Evolutionary conservation across 306 rosid species (phyloP).

Genomic region (Echinosophora koreensis): DNA sequence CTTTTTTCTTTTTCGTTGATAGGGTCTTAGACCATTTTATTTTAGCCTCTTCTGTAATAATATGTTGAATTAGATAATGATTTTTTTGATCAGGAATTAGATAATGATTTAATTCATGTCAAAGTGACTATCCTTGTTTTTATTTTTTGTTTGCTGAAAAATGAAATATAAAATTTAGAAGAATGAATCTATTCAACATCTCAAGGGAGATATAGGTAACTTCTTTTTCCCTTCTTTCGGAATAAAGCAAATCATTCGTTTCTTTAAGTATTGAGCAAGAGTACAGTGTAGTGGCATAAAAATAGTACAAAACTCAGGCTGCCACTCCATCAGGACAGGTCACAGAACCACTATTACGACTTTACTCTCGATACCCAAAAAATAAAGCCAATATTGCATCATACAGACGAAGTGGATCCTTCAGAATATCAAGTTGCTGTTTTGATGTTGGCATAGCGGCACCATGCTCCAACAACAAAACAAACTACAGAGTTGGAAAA

Average conservation of each 20-base stretch:
- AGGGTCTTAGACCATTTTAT: background rate
- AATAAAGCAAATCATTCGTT: constrained; percentile 42
- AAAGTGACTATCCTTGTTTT: background rate
- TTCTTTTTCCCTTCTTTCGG: background rate
- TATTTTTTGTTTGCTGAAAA: background rate
- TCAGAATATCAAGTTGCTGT: background rate
- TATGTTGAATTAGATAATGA: background rate
- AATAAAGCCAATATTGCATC: background rate
- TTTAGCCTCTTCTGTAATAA: background rate
- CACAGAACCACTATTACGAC: background rate
- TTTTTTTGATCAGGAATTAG: no score
- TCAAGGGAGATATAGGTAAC: background rate
- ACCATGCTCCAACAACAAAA: background rate
- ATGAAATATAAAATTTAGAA: background rate
- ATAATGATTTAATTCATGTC: background rate
- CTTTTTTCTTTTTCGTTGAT: no score
- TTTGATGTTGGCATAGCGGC: background rate
- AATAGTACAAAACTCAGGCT: background rate
- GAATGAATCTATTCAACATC: background rate
- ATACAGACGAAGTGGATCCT: background rate
- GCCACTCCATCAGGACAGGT: background rate
- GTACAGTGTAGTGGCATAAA: background rate
- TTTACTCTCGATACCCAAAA: background rate
- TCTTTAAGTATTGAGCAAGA: constrained; percentile 18
- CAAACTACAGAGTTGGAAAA: no score